phyloP scores from a whole-genome alignment of 1,284 basidiomycete genomes.

The Cutaneotrichosporon cavernicola region DNA sequence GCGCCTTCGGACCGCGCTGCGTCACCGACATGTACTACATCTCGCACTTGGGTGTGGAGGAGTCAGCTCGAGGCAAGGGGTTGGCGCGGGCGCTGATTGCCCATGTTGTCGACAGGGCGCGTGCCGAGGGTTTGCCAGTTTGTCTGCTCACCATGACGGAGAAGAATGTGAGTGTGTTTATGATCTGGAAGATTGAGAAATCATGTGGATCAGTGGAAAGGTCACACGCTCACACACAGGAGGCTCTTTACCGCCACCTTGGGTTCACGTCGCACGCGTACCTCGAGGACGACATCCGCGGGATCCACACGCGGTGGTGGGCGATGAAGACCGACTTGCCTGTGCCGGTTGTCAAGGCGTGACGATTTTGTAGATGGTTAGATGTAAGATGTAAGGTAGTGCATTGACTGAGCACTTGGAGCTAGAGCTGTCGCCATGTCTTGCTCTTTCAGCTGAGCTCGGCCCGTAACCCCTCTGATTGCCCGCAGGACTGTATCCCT shows the following conservation, averaged over 20 bases:
- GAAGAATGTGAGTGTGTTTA: slow-evolving; percentile 15
- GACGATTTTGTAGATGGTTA: not conserved
- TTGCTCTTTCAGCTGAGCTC: too few relatives aligned
- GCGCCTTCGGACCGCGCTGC: slow-evolving; percentile 14
- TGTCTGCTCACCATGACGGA: slow-evolving; percentile 6
- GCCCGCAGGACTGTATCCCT: too few relatives aligned
- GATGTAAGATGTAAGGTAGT: not conserved
- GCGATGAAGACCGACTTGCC: slow-evolving; percentile 13
- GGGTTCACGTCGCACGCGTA: slow-evolving; percentile 11
- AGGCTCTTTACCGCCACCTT: slow-evolving; percentile 11
- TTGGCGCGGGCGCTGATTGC: slow-evolving; percentile 13
- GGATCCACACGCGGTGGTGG: slow-evolving; percentile 14
- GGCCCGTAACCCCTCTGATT: too few relatives aligned
- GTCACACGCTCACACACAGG: slow-evolving; percentile 5
- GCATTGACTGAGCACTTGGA: too few relatives aligned
- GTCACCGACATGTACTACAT: slow-evolving; percentile 22
- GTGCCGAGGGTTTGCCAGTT: slow-evolving; percentile 3
- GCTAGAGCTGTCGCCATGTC: too few relatives aligned
- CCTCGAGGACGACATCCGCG: slow-evolving; percentile 10
- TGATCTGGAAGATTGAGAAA: not conserved
- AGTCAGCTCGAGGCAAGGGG: slow-evolving; percentile 11
- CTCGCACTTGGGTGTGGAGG: slow-evolving; percentile 16
- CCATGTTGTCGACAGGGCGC: slow-evolving; percentile 6
- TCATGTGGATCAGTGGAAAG: not conserved
- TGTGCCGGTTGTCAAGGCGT: not conserved